A percentile compares a stretch with the other conserved stretches of the same genome.
These are phyloP conservation scores for Pestalotiopsis sp. DNA, from an alignment of 2,329 filamentous ascomycete species.

Conservation along the genomic window DNA sequence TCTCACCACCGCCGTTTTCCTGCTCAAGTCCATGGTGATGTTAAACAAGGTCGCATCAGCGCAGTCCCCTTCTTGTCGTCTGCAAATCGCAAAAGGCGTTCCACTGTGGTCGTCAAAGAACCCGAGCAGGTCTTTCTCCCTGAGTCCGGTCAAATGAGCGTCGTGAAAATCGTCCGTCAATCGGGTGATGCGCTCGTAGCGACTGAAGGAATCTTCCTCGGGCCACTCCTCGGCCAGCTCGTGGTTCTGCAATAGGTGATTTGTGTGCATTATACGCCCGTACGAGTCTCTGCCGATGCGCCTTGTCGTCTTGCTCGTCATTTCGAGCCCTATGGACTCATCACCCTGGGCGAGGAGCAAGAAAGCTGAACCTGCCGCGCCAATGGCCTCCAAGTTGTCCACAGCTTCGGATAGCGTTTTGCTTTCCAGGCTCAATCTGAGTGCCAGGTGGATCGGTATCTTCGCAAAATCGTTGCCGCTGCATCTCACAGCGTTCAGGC, in stretches of 20 bases:
- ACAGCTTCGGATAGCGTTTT: not conserved
- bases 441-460: not conserved
- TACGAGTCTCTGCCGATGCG: not conserved
- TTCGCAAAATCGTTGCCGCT: not conserved
- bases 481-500: not conserved
- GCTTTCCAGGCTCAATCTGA: not conserved
- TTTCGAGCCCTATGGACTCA: not conserved
- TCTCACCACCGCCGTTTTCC: not conserved
- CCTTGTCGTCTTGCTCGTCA: not conserved
- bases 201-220: not conserved
- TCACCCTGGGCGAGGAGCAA: not conserved
- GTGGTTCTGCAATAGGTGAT: not conserved
- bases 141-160: not conserved
- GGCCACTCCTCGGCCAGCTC: not conserved
- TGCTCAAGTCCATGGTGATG: not conserved
- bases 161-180: not conserved
- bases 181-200: not conserved
- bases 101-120: not conserved
- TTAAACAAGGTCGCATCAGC: not conserved
- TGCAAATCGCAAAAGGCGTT: not conserved
- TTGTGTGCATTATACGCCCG: not conserved
- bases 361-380: not conserved
- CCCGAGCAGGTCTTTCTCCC: not conserved
- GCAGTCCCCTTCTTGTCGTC: not conserved
- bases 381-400: not conserved